These are phyloP conservation scores for Scutellaria galericulata DNA, from an alignment of 257 asterid genomes.

Conservation along the genomic window DNA sequence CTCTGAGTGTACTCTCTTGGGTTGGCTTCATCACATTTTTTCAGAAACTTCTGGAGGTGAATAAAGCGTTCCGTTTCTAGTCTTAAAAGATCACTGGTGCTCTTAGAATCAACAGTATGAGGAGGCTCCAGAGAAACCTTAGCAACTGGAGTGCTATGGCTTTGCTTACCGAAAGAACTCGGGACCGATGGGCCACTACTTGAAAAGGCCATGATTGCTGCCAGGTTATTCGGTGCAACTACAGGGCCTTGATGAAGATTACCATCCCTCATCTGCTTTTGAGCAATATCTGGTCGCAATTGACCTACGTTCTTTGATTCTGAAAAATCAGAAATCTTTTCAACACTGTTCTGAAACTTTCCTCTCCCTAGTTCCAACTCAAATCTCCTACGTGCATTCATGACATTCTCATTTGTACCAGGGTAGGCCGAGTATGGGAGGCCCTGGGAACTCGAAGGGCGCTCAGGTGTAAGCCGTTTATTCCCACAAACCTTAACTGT, in stretches of 20 bases:
- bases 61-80: slow-evolving; percentile 70
- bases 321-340: slow-evolving; percentile 49
- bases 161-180: slow-evolving; percentile 52
- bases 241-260: slow-evolving; percentile 43
- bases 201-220: slow-evolving; percentile 48
- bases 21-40: slow-evolving; percentile 69
- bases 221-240: slow-evolving; percentile 42
- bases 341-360: slow-evolving; percentile 60
- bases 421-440: slow-evolving; percentile 50
- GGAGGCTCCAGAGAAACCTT: slow-evolving; percentile 57
- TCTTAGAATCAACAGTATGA: slow-evolving; percentile 45
- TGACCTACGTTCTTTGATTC: slow-evolving; percentile 50
- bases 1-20: slow-evolving; percentile 62
- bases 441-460: slow-evolving; percentile 61
- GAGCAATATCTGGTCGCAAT: slow-evolving; percentile 50
- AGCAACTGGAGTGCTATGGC: slow-evolving; percentile 46
- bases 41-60: slow-evolving; percentile 74
- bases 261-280: slow-evolving; percentile 48
- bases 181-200: slow-evolving; percentile 56
- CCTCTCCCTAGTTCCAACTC: slow-evolving; percentile 89
- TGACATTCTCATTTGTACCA: slow-evolving; percentile 72
- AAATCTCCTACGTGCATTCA: slow-evolving; percentile 87
- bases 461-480: slow-evolving; percentile 84
- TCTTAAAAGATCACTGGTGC: slow-evolving; percentile 53
- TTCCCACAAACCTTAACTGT: slow-evolving; percentile 70